Evolutionary conservation across 495 filamentous ascomycete genomes (phyloP).

Genomic region (Parathielavia appendiculata): DNA sequence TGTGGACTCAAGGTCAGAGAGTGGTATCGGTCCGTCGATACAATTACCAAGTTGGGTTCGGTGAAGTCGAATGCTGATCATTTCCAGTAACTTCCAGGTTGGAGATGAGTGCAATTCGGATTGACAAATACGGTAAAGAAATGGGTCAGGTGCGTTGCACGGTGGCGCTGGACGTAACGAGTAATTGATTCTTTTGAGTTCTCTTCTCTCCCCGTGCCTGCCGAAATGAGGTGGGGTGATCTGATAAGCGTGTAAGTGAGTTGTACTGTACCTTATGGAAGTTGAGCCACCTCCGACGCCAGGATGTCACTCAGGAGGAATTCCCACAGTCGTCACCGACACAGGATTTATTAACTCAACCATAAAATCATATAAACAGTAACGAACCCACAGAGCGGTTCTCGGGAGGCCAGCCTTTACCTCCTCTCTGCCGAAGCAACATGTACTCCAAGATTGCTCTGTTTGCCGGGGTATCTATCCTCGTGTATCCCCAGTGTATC

Average conservation of each 20-base stretch:
- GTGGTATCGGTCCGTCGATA: no score
- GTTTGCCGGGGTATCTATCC: neutral
- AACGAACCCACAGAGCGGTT: no score
- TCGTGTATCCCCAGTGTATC: neutral
- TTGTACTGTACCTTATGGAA: no score
- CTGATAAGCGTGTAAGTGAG: constrained; percentile 9
- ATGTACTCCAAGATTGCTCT: neutral
- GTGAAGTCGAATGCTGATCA: neutral
- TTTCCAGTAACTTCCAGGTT: neutral
- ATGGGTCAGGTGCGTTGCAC: neutral
- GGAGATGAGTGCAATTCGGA: neutral
- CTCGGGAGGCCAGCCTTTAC: no score
- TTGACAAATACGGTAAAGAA: neutral
- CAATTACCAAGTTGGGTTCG: no score
- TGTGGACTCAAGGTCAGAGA: no score
- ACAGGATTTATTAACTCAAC: no score
- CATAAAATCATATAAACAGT: no score
- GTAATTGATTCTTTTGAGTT: neutral
- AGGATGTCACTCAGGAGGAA: no score
- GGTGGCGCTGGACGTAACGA: constrained; percentile 10
- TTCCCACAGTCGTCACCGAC: no score
- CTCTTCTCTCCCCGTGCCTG: neutral
- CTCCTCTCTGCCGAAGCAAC: no score
- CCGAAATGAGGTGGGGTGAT: constrained; percentile 7
- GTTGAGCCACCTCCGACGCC: no score